Evolutionary conservation across 1,284 basidiomycete genomes (phyloP).

Genomic region (Ustilago crameri): DNA sequence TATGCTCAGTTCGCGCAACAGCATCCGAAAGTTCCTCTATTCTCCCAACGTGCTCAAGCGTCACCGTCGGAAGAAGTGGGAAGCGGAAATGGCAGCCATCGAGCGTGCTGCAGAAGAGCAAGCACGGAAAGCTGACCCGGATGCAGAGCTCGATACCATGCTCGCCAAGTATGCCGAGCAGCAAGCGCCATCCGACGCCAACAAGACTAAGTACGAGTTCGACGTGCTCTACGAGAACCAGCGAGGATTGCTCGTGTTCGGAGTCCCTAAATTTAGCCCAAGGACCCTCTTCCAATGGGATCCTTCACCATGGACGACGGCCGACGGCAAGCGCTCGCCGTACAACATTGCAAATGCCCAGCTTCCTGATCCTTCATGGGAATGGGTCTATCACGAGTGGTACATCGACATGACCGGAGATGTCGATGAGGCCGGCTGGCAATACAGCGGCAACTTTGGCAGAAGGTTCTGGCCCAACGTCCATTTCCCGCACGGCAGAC

Average conservation of each 20-base stretch:
- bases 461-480: slow-evolving; percentile 46
- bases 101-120: slow-evolving; percentile 29
- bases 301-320: slow-evolving; percentile 63
- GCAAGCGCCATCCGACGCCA: slow-evolving; percentile 46
- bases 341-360: slow-evolving; percentile 66
- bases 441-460: slow-evolving; percentile 64
- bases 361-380: slow-evolving; percentile 66
- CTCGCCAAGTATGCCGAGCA: slow-evolving; percentile 51
- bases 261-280: slow-evolving; percentile 64
- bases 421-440: slow-evolving; percentile 67
- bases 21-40: slow-evolving; percentile 36
- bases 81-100: slow-evolving; percentile 45
- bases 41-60: slow-evolving; percentile 45
- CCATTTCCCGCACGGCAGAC: slow-evolving; percentile 41
- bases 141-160: slow-evolving; percentile 51
- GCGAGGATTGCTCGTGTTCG: slow-evolving; percentile 63
- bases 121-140: slow-evolving; percentile 26
- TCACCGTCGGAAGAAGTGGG: slow-evolving; percentile 37
- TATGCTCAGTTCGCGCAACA: slow-evolving; percentile 38
- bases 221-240: slow-evolving; percentile 67
- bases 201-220: slow-evolving; percentile 56
- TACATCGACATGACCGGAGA: slow-evolving; percentile 67
- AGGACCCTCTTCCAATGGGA: slow-evolving; percentile 63
- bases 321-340: slow-evolving; percentile 50
- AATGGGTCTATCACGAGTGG: slow-evolving; percentile 66